These are phyloP conservation scores for Aspergillus pseudoglaucus DNA, from an alignment of 2,329 filamentous ascomycete species.

Conservation along the genomic window DNA sequence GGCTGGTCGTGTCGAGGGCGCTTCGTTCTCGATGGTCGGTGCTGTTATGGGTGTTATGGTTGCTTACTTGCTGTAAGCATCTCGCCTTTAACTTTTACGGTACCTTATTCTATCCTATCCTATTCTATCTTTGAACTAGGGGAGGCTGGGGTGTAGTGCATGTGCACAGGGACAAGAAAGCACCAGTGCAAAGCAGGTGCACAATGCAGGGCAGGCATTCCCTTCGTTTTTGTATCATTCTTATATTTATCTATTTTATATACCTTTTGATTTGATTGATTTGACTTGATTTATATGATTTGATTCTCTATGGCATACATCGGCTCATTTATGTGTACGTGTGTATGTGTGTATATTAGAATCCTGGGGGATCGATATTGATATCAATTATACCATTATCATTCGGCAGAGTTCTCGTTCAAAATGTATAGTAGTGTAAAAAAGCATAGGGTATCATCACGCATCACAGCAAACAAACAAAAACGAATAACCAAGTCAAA, in stretches of 20 bases:
- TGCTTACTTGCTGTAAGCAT: background rate
- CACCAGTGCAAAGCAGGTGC: too few relatives aligned
- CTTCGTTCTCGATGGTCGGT: conserved; percentile 13
- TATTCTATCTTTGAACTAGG: too few relatives aligned
- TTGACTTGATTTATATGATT: background rate
- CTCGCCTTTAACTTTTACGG: background rate
- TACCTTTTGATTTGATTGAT: background rate
- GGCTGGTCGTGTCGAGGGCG: conserved; percentile 9
- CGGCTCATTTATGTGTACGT: background rate
- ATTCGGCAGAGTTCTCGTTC: too few relatives aligned
- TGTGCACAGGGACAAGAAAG: too few relatives aligned
- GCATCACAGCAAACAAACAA: background rate
- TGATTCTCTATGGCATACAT: background rate
- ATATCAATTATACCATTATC: too few relatives aligned
- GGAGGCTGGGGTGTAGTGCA: too few relatives aligned
- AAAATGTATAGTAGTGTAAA: too few relatives aligned
- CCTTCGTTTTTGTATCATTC: background rate
- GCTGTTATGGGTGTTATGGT: conserved; percentile 4
- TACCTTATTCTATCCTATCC: too few relatives aligned
- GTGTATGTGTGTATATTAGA: background rate
- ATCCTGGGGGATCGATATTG: background rate
- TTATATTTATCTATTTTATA: background rate
- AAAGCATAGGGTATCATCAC: background rate
- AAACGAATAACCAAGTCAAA: background rate
- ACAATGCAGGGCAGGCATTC: too few relatives aligned